Base-by-base conservation (phyloP, 176 grass and related monocot species). In the Triticum timopheevii region DNA sequence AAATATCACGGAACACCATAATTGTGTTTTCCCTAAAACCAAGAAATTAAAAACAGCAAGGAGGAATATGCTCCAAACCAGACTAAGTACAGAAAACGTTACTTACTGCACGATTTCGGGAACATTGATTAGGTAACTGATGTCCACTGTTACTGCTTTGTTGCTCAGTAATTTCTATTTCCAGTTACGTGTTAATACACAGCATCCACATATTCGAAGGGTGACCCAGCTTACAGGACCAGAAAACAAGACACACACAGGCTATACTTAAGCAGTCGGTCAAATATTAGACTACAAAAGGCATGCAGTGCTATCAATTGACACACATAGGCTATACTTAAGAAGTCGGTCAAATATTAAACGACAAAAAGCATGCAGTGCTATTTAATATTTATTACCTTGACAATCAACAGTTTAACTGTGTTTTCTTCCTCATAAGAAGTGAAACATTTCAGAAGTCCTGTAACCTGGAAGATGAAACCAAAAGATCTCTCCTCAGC, bases 331-430 rank as follows among this genome's bases (percentile, higher is more conserved):
- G 15, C 33, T 66, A 78, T 52, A 63, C 27, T 67, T 36, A 54
- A 56, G 27, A 54, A 85, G 23, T 47, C 28, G 3, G 86, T 24
- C 16, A 34, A 52, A 54, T 61, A 49, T 83, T 76, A 56, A 36
- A 89, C 16, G 10, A 78, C 13, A 71, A 70, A 16, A 78, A 27
- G n/a, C n/a, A 72, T 39, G 20, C 58, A 45, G 1, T 16, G 49
- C 13, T 34, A 66, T 63, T 44, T 2, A 65, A 11, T 39, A 66
- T 63, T 64, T 2, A 65, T 19, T 91, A 94, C 94, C 92, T 98
- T 98, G 76, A 96, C 74, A 89, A 98, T 91, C 79, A 98, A 85
- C 25, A 98, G 24, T 70, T 96, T 96, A 68, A 98, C 92, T 56
- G 80, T 66, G 65, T 82, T 81, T 17, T 99, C 94, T 33, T 89